Conservation (phyloP, 2,329 filamentous ascomycete genomes). For the Escovopsis sp. region DNA sequence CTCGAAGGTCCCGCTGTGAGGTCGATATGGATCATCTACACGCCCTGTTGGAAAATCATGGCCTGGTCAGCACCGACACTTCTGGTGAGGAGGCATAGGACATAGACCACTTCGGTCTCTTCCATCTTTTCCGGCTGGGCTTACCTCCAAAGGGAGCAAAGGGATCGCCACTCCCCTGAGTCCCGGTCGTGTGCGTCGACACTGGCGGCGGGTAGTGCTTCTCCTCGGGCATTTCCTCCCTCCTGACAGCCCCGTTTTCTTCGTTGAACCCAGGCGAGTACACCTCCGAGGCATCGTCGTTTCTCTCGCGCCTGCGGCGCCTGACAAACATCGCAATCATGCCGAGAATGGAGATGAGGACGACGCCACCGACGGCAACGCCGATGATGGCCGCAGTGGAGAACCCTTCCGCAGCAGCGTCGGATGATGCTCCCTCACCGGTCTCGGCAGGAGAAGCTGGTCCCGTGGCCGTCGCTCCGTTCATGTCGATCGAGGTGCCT, state of each 20-base stretch:
- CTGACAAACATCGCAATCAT: slow-evolving; percentile 9
- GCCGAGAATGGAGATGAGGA: slow-evolving; percentile 14
- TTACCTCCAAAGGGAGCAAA: slow-evolving; percentile 33
- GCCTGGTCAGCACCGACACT: background rate
- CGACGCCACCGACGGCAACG: slow-evolving; percentile 15
- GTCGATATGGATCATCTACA: slow-evolving; percentile 16
- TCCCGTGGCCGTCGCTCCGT: slow-evolving; percentile 1
- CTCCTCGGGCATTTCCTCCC: slow-evolving; percentile 11
- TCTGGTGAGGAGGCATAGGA: background rate
- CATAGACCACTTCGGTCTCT: too few species aligned
- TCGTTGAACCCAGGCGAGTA: slow-evolving; percentile 1
- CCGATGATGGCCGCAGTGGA: slow-evolving; percentile 20
- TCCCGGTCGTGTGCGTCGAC: slow-evolving; percentile 14
- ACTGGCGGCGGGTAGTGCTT: slow-evolving; percentile 14
- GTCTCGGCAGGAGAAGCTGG: slow-evolving; percentile 6
- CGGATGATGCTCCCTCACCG: background rate
- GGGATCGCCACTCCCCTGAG: slow-evolving; percentile 17
- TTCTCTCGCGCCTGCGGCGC: slow-evolving; percentile 11
- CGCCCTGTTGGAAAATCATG: slow-evolving; percentile 14
- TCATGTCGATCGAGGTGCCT: slow-evolving; percentile 2
- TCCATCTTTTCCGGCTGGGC: slow-evolving; percentile 1
- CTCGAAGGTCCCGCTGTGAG: slow-evolving; percentile 19
- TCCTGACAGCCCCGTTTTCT: slow-evolving; percentile 3
- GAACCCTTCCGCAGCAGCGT: slow-evolving; percentile 5
- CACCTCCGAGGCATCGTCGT: slow-evolving; percentile 1